These are phyloP conservation scores for Saururus chinensis DNA, from an alignment of 164 flowering plant genomes.

Conservation along the genomic window DNA sequence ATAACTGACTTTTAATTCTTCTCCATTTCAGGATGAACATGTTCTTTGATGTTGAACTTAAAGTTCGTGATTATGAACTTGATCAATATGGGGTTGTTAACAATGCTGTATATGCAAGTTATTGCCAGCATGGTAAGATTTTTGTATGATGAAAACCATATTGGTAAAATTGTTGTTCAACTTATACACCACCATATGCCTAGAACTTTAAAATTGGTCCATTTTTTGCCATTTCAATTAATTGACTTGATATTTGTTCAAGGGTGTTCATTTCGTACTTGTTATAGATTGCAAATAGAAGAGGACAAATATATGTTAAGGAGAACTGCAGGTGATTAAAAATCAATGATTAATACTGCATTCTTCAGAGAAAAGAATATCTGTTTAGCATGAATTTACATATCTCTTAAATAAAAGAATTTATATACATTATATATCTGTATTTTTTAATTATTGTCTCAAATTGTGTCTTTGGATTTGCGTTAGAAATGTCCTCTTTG, in stretches of 20 bases:
- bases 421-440: no score
- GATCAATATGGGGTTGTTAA: slow-evolving; percentile 97
- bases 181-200: neutral
- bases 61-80: slow-evolving; percentile 85
- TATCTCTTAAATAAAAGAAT: no score
- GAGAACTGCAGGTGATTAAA: neutral
- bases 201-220: neutral
- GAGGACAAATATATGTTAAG: neutral
- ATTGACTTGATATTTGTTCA: neutral
- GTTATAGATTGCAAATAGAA: neutral
- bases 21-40: slow-evolving; percentile 43
- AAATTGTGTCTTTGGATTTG: no score
- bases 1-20: neutral
- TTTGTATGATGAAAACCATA: neutral
- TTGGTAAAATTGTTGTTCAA: neutral
- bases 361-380: no score
- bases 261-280: neutral
- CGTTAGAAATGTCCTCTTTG: no score
- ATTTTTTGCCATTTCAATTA: neutral
- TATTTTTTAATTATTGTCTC: no score
- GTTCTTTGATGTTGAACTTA: slow-evolving; percentile 59
- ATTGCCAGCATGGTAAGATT: slow-evolving; percentile 78
- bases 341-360: no score
- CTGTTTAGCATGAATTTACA: no score
- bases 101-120: slow-evolving; percentile 88